These are phyloP conservation scores for Hanseniaspora pseudoguilliermondii DNA, from an alignment of 805 yeast species.

Conservation along the genomic window DNA sequence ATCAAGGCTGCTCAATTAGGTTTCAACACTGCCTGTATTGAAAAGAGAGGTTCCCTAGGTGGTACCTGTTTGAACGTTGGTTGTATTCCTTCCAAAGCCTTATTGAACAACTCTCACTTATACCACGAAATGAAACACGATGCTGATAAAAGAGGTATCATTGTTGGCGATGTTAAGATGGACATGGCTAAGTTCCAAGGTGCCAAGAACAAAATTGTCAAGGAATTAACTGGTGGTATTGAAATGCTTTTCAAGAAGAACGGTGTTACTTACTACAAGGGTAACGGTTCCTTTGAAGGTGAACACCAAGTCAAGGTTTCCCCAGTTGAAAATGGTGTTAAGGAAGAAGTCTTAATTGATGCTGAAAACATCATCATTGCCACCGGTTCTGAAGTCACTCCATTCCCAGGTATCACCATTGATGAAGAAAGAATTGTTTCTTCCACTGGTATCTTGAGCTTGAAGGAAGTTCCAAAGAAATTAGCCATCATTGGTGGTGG, in stretches of 20 bases:
- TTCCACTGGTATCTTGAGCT: slow-evolving; percentile 80
- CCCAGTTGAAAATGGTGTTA: slow-evolving; percentile 69
- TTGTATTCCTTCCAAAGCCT: slow-evolving; percentile 94
- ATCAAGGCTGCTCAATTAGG: slow-evolving; percentile 97
- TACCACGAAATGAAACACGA: slow-evolving; percentile 83
- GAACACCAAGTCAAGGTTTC: slow-evolving; percentile 67
- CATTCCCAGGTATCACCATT: slow-evolving; percentile 93
- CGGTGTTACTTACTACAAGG: slow-evolving; percentile 88
- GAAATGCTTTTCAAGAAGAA: slow-evolving; percentile 92
- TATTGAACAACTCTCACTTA: slow-evolving; percentile 85
- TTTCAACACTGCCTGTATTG: slow-evolving; percentile 87
- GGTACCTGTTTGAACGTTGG: slow-evolving; percentile 99
- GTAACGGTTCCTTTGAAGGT: slow-evolving; percentile 75
- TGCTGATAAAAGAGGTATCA: slow-evolving; percentile 79
- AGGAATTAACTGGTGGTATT: slow-evolving; percentile 82
- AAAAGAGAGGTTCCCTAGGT: slow-evolving; percentile 90
- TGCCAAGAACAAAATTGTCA: slow-evolving; percentile 85
- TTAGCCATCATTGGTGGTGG: slow-evolving; percentile 96
- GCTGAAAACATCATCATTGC: slow-evolving; percentile 90
- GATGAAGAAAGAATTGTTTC: slow-evolving; percentile 96
- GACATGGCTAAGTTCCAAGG: slow-evolving; percentile 72
- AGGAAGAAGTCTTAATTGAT: slow-evolving; percentile 50
- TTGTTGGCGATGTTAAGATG: slow-evolving; percentile 56
- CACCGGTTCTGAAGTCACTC: slow-evolving; percentile 96
- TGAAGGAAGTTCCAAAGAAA: slow-evolving; percentile 84